Evolutionary conservation across 2,329 filamentous ascomycete genomes (phyloP).

Genomic region (Thelonectria blattea): DNA sequence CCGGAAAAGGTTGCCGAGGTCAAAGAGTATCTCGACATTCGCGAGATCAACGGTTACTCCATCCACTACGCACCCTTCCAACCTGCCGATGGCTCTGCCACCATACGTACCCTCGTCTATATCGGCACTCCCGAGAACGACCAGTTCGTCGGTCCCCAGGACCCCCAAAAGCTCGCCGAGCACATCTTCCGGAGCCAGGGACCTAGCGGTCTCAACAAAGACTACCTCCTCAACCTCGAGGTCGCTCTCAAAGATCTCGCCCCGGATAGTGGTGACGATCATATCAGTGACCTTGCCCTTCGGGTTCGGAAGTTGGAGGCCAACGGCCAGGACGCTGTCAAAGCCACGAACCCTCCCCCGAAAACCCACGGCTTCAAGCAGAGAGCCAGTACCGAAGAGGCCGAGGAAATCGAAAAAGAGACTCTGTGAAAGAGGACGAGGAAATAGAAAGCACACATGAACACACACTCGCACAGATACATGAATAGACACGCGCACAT

Average conservation of each 20-base stretch:
- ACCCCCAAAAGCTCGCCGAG: conserved; percentile 76
- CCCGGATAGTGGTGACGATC: conserved; percentile 78
- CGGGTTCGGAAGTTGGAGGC: conserved; percentile 68
- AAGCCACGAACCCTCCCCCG: conserved; percentile 18
- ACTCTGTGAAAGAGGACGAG: conserved; percentile 5
- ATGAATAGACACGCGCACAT: conserved; percentile 15
- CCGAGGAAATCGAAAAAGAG: conserved; percentile 40
- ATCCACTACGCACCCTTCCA: conserved; percentile 91
- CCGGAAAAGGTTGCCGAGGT: conserved; percentile 77
- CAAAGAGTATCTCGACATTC: conserved; percentile 88
- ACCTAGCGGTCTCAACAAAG: conserved; percentile 86
- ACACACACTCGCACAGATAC: conserved; percentile 11
- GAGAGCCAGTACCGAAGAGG: conserved; percentile 37
- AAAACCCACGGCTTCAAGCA: conserved; percentile 32
- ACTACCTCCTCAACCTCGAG: conserved; percentile 87
- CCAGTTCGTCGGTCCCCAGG: conserved; percentile 87
- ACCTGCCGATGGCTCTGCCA: conserved; percentile 45
- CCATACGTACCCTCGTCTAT: conserved; percentile 75
- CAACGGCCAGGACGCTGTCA: conserved; percentile 19
- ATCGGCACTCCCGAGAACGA: conserved; percentile 93
- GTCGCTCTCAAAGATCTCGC: conserved; percentile 74
- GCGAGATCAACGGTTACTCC: conserved; percentile 96
- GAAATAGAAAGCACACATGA: neutral
- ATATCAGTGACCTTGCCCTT: conserved; percentile 81
- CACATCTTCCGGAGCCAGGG: conserved; percentile 80